phyloP scores from a whole-genome alignment of 805 yeast species.

The Maudiozyma pseudohumilis region DNA sequence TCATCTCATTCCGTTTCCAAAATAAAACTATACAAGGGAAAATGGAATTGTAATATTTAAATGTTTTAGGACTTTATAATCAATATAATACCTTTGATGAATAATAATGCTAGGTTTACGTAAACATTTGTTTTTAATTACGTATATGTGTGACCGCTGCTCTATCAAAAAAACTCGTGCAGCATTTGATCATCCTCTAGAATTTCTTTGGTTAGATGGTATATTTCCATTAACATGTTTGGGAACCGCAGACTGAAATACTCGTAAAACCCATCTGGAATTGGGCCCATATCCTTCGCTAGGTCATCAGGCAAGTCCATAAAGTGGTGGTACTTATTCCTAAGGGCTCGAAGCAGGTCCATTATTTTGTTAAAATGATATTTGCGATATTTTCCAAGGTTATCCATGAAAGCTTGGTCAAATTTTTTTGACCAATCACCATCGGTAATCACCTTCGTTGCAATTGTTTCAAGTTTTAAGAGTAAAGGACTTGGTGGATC shows the following conservation, averaged over 20 bases:
- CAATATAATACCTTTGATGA: not conserved
- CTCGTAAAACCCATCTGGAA: slow-evolving; percentile 75
- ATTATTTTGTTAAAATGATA: slow-evolving; percentile 68
- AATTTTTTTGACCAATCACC: slow-evolving; percentile 72
- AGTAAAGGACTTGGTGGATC: slow-evolving; percentile 66
- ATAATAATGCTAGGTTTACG: too few species aligned
- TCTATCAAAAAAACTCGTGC: slow-evolving; percentile 32
- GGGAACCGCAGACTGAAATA: slow-evolving; percentile 77
- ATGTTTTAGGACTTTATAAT: too few species aligned
- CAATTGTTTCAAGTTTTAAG: slow-evolving; percentile 42
- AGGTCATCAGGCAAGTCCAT: slow-evolving; percentile 74
- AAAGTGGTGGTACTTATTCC: slow-evolving; percentile 92
- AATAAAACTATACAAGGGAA: too few species aligned
- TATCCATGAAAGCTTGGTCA: slow-evolving; percentile 64
- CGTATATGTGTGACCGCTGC: not conserved
- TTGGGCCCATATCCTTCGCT: slow-evolving; percentile 56
- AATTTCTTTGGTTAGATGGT: slow-evolving; percentile 47
- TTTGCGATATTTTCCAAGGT: slow-evolving; percentile 84
- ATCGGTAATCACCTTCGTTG: slow-evolving; percentile 42
- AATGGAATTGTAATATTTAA: too few species aligned
- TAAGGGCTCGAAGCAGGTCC: slow-evolving; percentile 79
- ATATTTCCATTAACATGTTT: slow-evolving; percentile 61
- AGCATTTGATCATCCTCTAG: slow-evolving; percentile 58
- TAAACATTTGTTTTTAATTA: not conserved
- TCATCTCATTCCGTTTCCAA: too few species aligned